Evolutionary conservation across 805 yeast genomes (phyloP), one percentile per base, ranked within the genome.

Genomic region (Citeromyces nyonsensis): DNA sequence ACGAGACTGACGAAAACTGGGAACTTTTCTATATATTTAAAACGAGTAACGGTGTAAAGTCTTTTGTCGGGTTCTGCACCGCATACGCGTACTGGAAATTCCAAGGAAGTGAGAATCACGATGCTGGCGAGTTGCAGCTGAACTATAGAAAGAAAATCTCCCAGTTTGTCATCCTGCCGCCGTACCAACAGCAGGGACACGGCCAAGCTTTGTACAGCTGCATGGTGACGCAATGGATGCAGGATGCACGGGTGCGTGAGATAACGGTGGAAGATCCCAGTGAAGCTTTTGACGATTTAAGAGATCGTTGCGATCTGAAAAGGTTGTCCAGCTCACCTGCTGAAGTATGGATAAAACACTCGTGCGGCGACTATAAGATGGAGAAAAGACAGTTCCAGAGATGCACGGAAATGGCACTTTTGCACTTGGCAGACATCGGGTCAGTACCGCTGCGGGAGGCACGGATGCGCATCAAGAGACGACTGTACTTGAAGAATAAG

Each of bases 251-350:
- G 2, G 70, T 85, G 15, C 53, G 57, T 24, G 94, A 86, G 43
- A 65, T 91, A 26, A 83, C 88, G 0, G 84, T 91, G 4, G 97
- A 91, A 49, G 98, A 91, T 49, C 97, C 97, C 3, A 81, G 79
- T 46, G 95, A 85, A 48, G 71, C 73, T 25, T 88, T 91, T 54
- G 98, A 91, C 47, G 93, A 82, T 46, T 58, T 91, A 41, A 65
- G 98, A 36, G 96, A 91, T 48, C 59, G 88, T 24, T 66, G 74
- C 39, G 97, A 91, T 46, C 58, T 84, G 41, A 52, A 56, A 36
- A 56, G 75, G 42, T 49, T 77, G 24, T 49, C 52, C 25, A 45
- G 62, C 20, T 37, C 47, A 44, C 35, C 33, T 41, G 29, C 26
- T 25, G 29, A 29, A 13, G 50, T 44, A 30, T 73, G 77, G 69